Evolutionary conservation across 2,329 filamentous ascomycete genomes (phyloP).

Genomic region (Sarocladium brachiariae): DNA sequence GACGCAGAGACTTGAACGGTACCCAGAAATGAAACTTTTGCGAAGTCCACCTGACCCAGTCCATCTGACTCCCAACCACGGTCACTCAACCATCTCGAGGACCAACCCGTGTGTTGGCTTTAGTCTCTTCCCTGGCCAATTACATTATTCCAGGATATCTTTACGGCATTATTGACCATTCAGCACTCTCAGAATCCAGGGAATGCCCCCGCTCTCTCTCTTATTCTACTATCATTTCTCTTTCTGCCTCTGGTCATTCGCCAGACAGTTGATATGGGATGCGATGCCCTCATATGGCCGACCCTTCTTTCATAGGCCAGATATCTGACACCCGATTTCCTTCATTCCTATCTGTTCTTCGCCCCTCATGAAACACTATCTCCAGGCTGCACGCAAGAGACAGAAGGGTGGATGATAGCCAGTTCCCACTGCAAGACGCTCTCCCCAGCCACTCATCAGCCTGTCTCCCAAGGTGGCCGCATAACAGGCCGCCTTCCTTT

Average conservation of each 20-base stretch:
- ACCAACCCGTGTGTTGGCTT: no score
- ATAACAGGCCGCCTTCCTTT: slow-evolving; percentile 8
- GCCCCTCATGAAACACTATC: not conserved
- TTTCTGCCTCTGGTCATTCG: slow-evolving; percentile 2
- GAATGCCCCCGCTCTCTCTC: not conserved
- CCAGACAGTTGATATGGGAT: no score
- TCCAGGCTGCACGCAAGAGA: not conserved
- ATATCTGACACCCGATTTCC: no score
- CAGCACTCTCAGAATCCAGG: not conserved
- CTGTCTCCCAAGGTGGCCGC: not conserved
- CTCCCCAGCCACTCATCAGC: not conserved
- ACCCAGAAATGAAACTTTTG: not conserved
- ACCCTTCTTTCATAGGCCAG: no score
- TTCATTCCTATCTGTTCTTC: not conserved
- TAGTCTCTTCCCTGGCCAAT: slow-evolving; percentile 2
- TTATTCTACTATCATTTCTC: not conserved
- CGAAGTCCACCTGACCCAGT: not conserved
- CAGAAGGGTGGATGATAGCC: not conserved
- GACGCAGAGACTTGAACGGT: not conserved
- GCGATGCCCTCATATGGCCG: no score
- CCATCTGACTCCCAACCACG: slow-evolving; percentile 6
- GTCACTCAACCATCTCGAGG: not conserved
- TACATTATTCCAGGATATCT: not conserved
- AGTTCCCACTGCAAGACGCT: not conserved
- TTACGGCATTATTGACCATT: slow-evolving; percentile 6